Conservation (phyloP, 352 stramenopile species). For the Globisporangium uncinulatum region DNA sequence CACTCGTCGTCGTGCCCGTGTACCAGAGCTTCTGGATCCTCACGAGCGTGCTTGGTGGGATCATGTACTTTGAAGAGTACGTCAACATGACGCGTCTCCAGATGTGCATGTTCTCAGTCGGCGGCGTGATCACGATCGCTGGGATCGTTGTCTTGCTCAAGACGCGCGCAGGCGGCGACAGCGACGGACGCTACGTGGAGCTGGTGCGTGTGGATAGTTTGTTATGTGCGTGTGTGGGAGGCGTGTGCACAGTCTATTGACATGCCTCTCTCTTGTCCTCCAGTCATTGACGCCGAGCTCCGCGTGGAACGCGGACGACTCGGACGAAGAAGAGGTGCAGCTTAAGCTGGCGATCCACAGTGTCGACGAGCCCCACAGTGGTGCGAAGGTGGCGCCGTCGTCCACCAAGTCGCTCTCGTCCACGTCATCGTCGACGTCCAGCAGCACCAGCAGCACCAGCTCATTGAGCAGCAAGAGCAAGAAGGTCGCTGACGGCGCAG, state of each 20-base stretch:
- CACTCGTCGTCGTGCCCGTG: conserved; percentile 85
- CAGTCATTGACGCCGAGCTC: conserved; percentile 74
- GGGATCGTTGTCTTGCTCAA: conserved; percentile 75
- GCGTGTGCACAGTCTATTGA: background rate
- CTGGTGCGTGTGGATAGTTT: conserved; percentile 36
- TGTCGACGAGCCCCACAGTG: conserved; percentile 14
- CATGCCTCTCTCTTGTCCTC: background rate
- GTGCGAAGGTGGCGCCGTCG: conserved; percentile 19
- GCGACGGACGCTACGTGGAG: conserved; percentile 46
- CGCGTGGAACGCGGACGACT: conserved; percentile 76
- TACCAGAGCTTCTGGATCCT: conserved; percentile 92
- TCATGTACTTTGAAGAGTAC: conserved; percentile 93
- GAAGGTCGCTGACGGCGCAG: conserved; percentile 17
- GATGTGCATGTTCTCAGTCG: conserved; percentile 77
- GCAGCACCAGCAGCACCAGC: conserved; percentile 6
- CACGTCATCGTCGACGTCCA: conserved; percentile 14
- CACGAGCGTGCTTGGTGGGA: conserved; percentile 85
- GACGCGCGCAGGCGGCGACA: conserved; percentile 26
- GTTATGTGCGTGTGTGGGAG: no score
- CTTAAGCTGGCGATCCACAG: conserved; percentile 33
- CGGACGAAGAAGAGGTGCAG: conserved; percentile 78
- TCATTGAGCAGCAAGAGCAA: conserved; percentile 14
- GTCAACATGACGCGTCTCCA: conserved; percentile 74
- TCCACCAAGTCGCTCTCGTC: conserved; percentile 22
- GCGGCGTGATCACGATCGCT: conserved; percentile 65